These are phyloP conservation scores for Prunella vulgaris DNA, from an alignment of 257 asterid species.

Conservation along the genomic window DNA sequence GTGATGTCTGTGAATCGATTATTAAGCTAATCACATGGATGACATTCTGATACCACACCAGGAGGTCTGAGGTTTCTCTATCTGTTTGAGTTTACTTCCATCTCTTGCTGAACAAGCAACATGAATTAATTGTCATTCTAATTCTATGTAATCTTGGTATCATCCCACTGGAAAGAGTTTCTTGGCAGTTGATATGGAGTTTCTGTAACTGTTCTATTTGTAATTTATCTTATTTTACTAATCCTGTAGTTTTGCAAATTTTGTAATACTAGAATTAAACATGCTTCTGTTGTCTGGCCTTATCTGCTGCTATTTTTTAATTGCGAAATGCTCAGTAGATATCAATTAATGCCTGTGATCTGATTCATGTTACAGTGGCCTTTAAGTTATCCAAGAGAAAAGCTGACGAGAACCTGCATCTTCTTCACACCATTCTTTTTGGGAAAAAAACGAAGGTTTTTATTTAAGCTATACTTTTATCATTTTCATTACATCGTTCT, in stretches of 20 bases:
- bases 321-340: not conserved
- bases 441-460: slow-evolving; percentile 82
- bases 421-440: slow-evolving; percentile 72
- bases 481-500: not conserved
- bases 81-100: not conserved
- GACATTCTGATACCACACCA: not conserved
- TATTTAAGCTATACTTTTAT: not conserved
- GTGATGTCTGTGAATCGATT: not conserved
- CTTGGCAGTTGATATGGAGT: not conserved
- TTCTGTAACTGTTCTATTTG: not conserved
- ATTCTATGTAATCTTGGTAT: not conserved
- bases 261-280: not conserved
- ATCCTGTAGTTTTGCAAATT: not conserved
- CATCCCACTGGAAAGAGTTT: not conserved
- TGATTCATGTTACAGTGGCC: slow-evolving; percentile 60
- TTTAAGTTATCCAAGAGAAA: slow-evolving; percentile 88
- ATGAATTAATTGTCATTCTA: not conserved
- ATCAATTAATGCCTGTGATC: slow-evolving; percentile 1
- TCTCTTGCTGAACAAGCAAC: not conserved
- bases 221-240: not conserved
- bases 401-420: slow-evolving; percentile 73
- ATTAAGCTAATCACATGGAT: not conserved
- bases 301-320: slow-evolving; percentile 1
- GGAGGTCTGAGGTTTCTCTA: not conserved
- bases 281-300: slow-evolving; percentile 13